Evolutionary conservation across 2,329 filamentous ascomycete genomes (phyloP), one percentile per base, ranked within the genome.

Genomic region (Sporothrix mexicana): DNA sequence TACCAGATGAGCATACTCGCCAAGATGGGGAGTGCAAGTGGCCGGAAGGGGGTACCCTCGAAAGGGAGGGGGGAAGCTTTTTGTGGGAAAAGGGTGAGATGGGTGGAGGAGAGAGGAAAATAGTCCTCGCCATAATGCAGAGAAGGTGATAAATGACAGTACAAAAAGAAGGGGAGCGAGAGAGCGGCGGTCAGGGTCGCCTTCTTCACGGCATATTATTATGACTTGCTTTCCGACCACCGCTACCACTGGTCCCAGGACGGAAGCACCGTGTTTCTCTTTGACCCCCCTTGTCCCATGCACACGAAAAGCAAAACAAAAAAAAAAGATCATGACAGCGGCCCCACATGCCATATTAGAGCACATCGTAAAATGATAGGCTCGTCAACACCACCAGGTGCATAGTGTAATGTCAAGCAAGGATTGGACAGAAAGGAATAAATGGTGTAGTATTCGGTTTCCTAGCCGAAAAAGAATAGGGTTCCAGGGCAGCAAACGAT

Each of bases 261-360:
- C 62, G 62, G 45, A 67, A 67, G n/a, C 51, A 69, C 66, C 23
- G 25, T 67, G 43, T 61, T 66, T 47, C 61, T 49, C 20, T 20
- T 49, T 49, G 23, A 13, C 6, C 43, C 43, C 43, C 62, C 62
- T 49, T 66, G 62, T 66, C 15, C 62, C 62, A 66, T 66, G 20
- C 17, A 17, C 30, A 62, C 17, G 41, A 45, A 62, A 45, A 62
- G 36, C 17, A 62, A 17, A 62, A 36, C 30, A 36, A 7, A 45
- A 67, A 7, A 45, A 67, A 49, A 68, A 68, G 47, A 68, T 49
- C 64, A 68, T 68, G 64, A 68, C 36, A 25, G 25, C 64, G 64
- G 64, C 47, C 64, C 64, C 43, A 53, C 64, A 68, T 25, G n/a
- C 64, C 17, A n/a, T 13, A 68, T 30, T 51, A 23, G 45, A 68